Percentiles rank a stretch among this genome's conserved stretches.
Evolutionary conservation across 2,329 filamentous ascomycete genomes (phyloP).

Genomic region (Pyricularia pennisetigena): DNA sequence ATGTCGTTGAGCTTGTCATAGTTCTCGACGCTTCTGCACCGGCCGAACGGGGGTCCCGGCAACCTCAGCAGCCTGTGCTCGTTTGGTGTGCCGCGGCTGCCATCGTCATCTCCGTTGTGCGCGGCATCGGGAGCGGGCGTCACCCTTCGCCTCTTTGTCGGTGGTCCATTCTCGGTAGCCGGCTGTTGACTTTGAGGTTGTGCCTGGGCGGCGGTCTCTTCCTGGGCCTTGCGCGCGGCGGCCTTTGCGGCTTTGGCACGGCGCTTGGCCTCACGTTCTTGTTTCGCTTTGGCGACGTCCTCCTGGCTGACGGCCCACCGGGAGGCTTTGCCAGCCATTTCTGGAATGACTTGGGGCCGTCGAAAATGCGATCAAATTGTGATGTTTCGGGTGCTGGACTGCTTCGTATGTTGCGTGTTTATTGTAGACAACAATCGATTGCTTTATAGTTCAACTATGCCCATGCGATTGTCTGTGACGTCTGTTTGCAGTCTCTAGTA

Average conservation of each 20-base stretch:
- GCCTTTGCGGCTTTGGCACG: slow-evolving; percentile 71
- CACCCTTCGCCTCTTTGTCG: slow-evolving; percentile 53
- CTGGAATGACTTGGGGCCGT: slow-evolving; percentile 3
- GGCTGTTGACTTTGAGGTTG: slow-evolving; percentile 16
- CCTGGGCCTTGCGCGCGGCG: slow-evolving; percentile 49
- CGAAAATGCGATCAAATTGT: not conserved
- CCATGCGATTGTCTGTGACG: slow-evolving; percentile 1
- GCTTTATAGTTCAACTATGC: not conserved
- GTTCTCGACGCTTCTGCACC: slow-evolving; percentile 68
- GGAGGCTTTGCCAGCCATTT: slow-evolving; percentile 56
- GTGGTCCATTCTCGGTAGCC: slow-evolving; percentile 26
- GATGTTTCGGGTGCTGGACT: not conserved
- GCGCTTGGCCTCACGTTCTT: slow-evolving; percentile 74
- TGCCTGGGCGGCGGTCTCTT: slow-evolving; percentile 15
- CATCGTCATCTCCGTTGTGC: slow-evolving; percentile 15
- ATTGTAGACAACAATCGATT: not conserved
- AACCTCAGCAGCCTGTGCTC: slow-evolving; percentile 59
- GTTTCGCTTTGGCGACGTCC: slow-evolving; percentile 73
- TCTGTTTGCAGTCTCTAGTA: not conserved
- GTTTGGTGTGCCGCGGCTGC: slow-evolving; percentile 6
- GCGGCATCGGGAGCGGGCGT: slow-evolving; percentile 32
- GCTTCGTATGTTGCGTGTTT: not conserved
- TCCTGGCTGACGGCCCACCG: slow-evolving; percentile 84
- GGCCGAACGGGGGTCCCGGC: slow-evolving; percentile 55
- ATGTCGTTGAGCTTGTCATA: slow-evolving; percentile 95